phyloP scores from a whole-genome alignment of 225 moss, liverwort and hornwort genomes.

The Lunularia cruciata region DNA sequence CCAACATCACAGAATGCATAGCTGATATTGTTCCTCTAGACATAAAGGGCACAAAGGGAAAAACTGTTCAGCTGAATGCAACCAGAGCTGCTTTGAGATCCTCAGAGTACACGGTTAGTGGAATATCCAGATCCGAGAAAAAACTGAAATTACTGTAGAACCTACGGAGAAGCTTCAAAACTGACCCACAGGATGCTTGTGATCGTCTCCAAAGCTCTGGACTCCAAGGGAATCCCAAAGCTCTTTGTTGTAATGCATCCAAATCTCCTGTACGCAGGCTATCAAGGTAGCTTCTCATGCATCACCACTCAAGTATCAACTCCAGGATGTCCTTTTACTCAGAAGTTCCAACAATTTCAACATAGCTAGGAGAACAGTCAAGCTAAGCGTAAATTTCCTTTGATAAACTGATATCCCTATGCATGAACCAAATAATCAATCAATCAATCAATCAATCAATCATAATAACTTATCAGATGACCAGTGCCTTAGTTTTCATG shows the following conservation, averaged over 20 bases:
- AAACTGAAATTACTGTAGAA: neutral
- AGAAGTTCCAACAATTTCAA: too few species aligned
- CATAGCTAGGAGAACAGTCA: too few species aligned
- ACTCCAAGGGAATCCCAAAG: conserved; percentile 87
- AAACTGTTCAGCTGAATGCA: neutral
- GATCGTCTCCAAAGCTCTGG: conserved; percentile 66
- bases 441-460: neutral
- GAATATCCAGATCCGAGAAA: neutral
- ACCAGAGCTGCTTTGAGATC: neutral
- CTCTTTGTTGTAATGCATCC: conserved; percentile 61
- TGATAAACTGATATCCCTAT: too few species aligned
- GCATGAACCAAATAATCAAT: too few species aligned
- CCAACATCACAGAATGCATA: conserved; percentile 83
- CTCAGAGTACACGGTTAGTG: neutral
- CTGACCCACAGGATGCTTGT: conserved; percentile 69
- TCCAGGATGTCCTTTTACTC: too few species aligned
- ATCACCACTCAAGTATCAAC: neutral
- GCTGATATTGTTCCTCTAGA: conserved; percentile 83
- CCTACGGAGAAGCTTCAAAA: neutral
- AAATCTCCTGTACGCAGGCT: conserved; percentile 59
- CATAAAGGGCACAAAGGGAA: neutral
- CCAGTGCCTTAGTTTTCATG: neutral
- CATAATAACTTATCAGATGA: neutral
- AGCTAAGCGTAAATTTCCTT: too few species aligned
- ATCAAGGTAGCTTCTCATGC: conserved; percentile 55